Conservation (phyloP, 306 rosid genomes). For the Trifolium pratense region DNA sequence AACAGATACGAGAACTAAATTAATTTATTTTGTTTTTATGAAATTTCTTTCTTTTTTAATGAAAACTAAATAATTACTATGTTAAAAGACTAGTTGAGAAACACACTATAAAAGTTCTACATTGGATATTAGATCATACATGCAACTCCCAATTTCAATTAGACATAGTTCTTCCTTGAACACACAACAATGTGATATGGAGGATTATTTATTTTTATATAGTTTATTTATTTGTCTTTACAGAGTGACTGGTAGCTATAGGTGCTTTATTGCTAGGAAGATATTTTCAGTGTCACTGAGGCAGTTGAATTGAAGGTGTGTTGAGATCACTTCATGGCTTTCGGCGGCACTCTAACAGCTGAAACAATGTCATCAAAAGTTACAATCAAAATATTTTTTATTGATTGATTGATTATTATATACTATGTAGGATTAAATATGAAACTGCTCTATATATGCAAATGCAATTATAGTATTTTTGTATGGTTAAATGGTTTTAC, state of each 20-base stretch:
- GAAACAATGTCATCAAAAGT: constrained; percentile 32
- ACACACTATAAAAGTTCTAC: not conserved
- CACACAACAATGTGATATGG: constrained; percentile 2
- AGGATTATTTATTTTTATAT: not conserved
- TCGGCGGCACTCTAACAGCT: constrained; percentile 37
- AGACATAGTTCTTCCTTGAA: not conserved
- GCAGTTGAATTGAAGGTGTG: not conserved
- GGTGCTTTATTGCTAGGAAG: not conserved
- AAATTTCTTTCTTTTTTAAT: too few relatives aligned
- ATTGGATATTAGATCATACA: not conserved
- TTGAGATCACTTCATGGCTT: constrained; percentile 32
- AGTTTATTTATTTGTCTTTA: not conserved
- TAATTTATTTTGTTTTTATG: too few relatives aligned
- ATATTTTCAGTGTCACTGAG: not conserved
- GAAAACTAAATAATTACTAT: too few relatives aligned
- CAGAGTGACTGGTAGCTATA: not conserved
- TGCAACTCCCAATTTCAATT: constrained; percentile 1
- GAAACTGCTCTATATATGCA: too few relatives aligned
- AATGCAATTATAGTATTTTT: too few relatives aligned
- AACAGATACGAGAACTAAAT: too few relatives aligned
- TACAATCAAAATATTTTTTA: not conserved
- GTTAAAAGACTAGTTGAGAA: not conserved
- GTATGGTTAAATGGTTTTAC: too few relatives aligned
- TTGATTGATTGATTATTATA: too few relatives aligned
- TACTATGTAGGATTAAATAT: too few relatives aligned